phyloP scores from a whole-genome alignment of 2,329 filamentous ascomycete genomes.

The Stachybotrys chlorohalonatus region DNA sequence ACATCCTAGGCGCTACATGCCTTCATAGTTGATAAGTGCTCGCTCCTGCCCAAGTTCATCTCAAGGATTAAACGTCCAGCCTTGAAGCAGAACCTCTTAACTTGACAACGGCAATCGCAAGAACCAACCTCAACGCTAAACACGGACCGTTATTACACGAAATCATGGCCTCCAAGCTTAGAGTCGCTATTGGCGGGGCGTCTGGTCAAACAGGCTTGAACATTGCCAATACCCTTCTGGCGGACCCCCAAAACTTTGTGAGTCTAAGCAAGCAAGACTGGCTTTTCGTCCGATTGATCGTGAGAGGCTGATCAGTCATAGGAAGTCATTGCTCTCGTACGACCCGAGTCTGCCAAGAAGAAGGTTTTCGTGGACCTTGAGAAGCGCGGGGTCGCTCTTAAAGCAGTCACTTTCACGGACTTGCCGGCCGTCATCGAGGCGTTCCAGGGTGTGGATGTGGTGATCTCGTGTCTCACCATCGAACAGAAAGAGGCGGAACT shows the following conservation, averaged over 20 bases:
- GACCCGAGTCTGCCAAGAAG: slow-evolving; percentile 36
- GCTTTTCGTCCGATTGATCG: neutral
- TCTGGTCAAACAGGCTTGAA: slow-evolving; percentile 30
- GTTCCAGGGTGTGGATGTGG: slow-evolving; percentile 31
- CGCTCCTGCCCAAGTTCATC: too few relatives aligned
- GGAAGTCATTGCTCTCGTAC: slow-evolving; percentile 38
- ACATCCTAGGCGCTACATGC: too few relatives aligned
- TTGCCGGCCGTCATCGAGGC: slow-evolving; percentile 28
- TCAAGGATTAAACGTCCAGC: too few relatives aligned
- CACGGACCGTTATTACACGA: too few relatives aligned
- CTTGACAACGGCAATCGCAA: too few relatives aligned
- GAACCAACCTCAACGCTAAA: too few relatives aligned
- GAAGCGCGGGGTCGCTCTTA: slow-evolving; percentile 31
- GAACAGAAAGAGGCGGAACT: slow-evolving; percentile 39
- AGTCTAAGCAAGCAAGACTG: neutral
- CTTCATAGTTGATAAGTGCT: too few relatives aligned
- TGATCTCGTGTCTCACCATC: slow-evolving; percentile 32
- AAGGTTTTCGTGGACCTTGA: slow-evolving; percentile 29
- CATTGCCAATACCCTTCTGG: slow-evolving; percentile 28
- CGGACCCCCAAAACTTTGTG: slow-evolving; percentile 15
- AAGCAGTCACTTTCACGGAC: slow-evolving; percentile 28
- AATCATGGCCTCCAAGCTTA: too few relatives aligned
- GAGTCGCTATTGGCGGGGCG: slow-evolving; percentile 27
- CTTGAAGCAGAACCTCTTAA: too few relatives aligned
- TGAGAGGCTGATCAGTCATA: slow-evolving; percentile 8